phyloP scores from a whole-genome alignment of 2,329 filamentous ascomycete species.

The Alternaria panax region DNA sequence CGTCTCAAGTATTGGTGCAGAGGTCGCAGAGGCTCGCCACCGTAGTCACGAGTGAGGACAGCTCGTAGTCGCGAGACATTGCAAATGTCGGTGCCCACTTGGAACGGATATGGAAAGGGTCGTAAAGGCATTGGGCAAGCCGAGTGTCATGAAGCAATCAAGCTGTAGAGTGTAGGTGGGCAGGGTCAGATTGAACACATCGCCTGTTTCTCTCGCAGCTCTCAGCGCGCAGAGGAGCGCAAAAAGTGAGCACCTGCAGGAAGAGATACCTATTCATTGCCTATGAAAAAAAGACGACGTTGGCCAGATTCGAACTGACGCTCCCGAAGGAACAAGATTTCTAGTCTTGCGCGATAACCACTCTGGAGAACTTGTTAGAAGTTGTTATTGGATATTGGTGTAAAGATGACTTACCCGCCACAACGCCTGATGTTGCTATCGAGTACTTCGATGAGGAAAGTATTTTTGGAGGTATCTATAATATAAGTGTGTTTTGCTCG shows the following conservation, averaged over 20 bases:
- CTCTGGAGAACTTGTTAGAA: too few relatives aligned
- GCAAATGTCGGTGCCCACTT: constrained; percentile 82
- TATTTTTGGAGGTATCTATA: not conserved
- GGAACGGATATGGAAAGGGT: constrained; percentile 70
- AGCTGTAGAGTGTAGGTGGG: not conserved
- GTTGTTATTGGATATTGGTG: too few relatives aligned
- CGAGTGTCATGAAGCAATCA: not conserved
- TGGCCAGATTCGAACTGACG: constrained; percentile 51
- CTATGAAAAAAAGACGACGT: constrained; percentile 44
- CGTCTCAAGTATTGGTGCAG: constrained; percentile 32
- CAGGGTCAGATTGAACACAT: not conserved
- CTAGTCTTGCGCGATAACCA: constrained; percentile 55
- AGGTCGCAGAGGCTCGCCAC: constrained; percentile 6
- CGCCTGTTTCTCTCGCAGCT: not conserved
- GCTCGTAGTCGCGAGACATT: constrained; percentile 69
- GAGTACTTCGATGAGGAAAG: constrained; percentile 3
- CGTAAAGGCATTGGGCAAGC: constrained; percentile 50
- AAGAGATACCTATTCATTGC: not conserved
- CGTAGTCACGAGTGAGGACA: constrained; percentile 56
- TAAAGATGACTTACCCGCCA: too few relatives aligned
- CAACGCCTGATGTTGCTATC: constrained; percentile 33
- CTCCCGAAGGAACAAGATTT: constrained; percentile 55
- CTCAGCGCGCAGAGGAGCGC: not conserved
- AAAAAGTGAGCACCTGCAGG: not conserved
- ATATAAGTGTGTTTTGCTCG: too few relatives aligned